phyloP scores from a whole-genome alignment of 2,329 filamentous ascomycete species.

The Pseudocercospora macadamiae region DNA sequence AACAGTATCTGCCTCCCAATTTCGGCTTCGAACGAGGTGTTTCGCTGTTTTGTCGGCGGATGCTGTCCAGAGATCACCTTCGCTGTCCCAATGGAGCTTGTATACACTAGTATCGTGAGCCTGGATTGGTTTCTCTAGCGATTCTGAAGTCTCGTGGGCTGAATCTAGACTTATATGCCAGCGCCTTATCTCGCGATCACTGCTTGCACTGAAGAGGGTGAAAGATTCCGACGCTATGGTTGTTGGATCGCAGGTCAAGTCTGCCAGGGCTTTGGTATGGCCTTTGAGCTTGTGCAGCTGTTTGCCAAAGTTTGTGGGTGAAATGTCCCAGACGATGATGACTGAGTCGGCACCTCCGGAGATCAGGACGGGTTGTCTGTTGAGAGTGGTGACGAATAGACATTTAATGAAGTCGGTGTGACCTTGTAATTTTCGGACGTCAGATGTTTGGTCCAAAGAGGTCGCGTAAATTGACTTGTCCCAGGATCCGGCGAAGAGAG shows the following conservation, averaged over 20 bases:
- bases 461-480: conserved; percentile 90
- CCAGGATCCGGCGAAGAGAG: conserved; percentile 87
- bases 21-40: conserved; percentile 69
- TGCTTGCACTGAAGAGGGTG: conserved; percentile 74
- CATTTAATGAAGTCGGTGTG: conserved; percentile 93
- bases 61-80: conserved; percentile 77
- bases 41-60: conserved; percentile 89
- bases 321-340: conserved; percentile 78
- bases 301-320: conserved; percentile 63
- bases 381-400: conserved; percentile 65
- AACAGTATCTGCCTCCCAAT: conserved; percentile 71
- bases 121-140: conserved; percentile 61
- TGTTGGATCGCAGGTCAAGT: conserved; percentile 74
- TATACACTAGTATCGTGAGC: conserved; percentile 93
- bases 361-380: conserved; percentile 58
- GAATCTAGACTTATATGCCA: conserved; percentile 66
- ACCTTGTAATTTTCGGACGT: conserved; percentile 47
- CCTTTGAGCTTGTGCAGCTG: conserved; percentile 79
- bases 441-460: conserved; percentile 5
- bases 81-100: conserved; percentile 67
- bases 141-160: conserved; percentile 56
- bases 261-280: conserved; percentile 75
- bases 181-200: conserved; percentile 65
- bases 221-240: conserved; percentile 50
- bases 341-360: conserved; percentile 52